Base-by-base conservation (phyloP, 441 rosid genomes). In the Erodium trifolium region DNA sequence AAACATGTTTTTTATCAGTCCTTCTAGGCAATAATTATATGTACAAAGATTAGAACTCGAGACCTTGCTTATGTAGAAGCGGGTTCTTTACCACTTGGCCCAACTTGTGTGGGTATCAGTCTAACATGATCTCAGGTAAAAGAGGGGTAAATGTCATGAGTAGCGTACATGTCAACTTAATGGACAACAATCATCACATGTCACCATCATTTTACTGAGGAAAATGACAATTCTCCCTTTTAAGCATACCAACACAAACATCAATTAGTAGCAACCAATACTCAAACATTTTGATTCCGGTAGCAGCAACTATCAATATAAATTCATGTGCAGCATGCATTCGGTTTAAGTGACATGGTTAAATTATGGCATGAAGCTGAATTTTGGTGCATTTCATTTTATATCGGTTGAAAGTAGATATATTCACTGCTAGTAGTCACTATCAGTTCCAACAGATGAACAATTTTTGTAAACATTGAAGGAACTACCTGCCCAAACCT, bases 131-230 rank as follows among this genome's bases (percentile, higher is more conserved):
- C 18, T 18, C 23, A 55, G 62, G 27, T 55, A 17, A 16, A 55
- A 55, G 62, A 55, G 60, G 19, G 27, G 62, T 7, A 55, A 55
- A 55, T 55, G 27, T 57, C 63, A 57, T 17, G 63, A 17, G 63
- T 57, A 57, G 27, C 63, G 13, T 18, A 57, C 23, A 23, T 23
- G 27, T 57, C 31, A 57, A 57, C 29, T 17, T 17, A 57, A 23
- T 57, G 4, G 62, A 57, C 63, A 57, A 18, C 13, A 17, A 57
- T 18, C 27, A 18, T 57, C 18, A 18, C 29, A 9, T 57, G 29
- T 11, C 63, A 18, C 27, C 7, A 23, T 57, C 11, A 19, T 23
- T 57, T 57, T 57, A 23, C 29, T 23, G 7, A 57, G 63, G 31
- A 6, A 18, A 57, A 57, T 57, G 31, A 57, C 31, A 57, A 57